Evolutionary conservation across 495 filamentous ascomycete genomes (phyloP).

Genomic region (Collariella sp.): DNA sequence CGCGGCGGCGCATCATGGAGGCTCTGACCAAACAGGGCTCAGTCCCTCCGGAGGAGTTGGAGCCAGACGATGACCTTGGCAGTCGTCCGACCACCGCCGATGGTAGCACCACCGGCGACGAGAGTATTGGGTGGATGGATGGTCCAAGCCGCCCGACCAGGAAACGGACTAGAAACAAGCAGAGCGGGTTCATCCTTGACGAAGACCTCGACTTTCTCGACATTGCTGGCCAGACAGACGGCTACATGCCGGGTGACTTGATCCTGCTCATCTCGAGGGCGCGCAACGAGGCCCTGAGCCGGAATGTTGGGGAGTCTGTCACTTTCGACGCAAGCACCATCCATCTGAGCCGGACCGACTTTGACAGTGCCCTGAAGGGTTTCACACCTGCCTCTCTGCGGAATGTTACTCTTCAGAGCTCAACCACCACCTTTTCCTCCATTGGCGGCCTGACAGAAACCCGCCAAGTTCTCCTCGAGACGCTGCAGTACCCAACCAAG

Average conservation of each 20-base stretch:
- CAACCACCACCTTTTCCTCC: conserved; percentile 76
- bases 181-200: conserved; percentile 59
- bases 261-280: conserved; percentile 78
- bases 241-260: conserved; percentile 95
- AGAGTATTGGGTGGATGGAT: conserved; percentile 64
- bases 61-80: conserved; percentile 30
- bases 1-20: conserved; percentile 71
- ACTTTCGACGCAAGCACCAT: conserved; percentile 34
- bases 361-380: conserved; percentile 72
- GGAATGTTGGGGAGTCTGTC: conserved; percentile 46
- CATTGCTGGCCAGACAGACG: conserved; percentile 84
- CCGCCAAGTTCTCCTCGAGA: conserved; percentile 80
- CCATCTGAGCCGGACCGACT: conserved; percentile 60
- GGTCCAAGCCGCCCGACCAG: conserved; percentile 32
- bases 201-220: conserved; percentile 83
- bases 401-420: conserved; percentile 85
- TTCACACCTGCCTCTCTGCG: conserved; percentile 92
- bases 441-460: conserved; percentile 86
- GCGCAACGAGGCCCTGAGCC: conserved; percentile 82
- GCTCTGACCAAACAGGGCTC: conserved; percentile 49
- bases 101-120: conserved; percentile 40
- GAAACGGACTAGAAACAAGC: conserved; percentile 20
- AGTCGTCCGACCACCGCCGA: conserved; percentile 47
- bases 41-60: conserved; percentile 31
- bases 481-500: conserved; percentile 91